Base-by-base conservation (phyloP, 2,329 filamentous ascomycete species). In the Aschersonia sp. region DNA sequence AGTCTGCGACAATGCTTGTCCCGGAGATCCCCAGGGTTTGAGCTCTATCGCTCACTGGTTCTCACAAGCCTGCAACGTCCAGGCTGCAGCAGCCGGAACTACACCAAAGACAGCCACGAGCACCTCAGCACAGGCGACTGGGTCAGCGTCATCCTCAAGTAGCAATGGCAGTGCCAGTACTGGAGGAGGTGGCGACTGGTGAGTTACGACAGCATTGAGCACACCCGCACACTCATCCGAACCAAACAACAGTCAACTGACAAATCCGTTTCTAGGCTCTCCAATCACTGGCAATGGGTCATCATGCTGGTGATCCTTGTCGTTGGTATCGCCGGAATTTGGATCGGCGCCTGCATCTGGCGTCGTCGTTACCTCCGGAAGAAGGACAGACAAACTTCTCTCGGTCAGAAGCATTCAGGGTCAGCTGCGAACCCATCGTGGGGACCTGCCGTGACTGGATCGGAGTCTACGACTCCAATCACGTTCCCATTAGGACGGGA, bases 281-380 rank as follows among this genome's bases (percentile, higher is more conserved):
- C 74, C 5, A 73, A 69, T 31, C 85, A 91, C 63, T 87, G 78
- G 70, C 74, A 80, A 68, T 94, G 86, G 86, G 77, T 94, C 44
- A 73, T 91, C 52, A 87, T 92, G 74, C 72, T 92, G 47, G 80
- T 88, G 53, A 69, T 91, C 52, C 72, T 94, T 31, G 73, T 82
- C 43, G 69, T 91, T 51, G 82, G 71, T 47, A 84, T 94, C 51
- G 66, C 73, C 10, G 70, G 71, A 49, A 75, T 87, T 57, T 84
- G 82, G 72, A 65, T 83, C 40, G 72, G 77, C 20, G 83, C 82
- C 40, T 78, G 81, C 58, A 76, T 84, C 62, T 78, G 86, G 66
- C 84, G 86, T 54, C 79, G 80, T 49, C 81, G 83, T 54, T 84
- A 89, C 64, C 71, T 87, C 53, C 78, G 78, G 53, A 84, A 80